Conservation (phyloP, 345 rosid genomes). For the Camelina sativa region DNA sequence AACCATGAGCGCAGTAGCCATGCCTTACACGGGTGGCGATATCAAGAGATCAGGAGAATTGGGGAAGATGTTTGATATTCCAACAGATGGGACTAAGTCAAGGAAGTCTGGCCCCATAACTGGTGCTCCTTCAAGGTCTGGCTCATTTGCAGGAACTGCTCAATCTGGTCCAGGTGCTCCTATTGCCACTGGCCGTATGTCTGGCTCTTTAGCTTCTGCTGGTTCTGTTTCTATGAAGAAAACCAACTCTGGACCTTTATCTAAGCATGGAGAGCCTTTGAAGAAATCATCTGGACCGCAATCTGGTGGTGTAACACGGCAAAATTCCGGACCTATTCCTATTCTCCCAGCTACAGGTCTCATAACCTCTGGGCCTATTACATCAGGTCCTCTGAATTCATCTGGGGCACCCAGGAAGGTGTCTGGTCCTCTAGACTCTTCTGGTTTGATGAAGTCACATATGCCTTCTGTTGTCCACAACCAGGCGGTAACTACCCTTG, state of each 20-base stretch:
- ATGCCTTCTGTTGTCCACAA: conserved; percentile 72
- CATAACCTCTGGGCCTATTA: conserved; percentile 95
- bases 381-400: conserved; percentile 89
- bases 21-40: conserved; percentile 99
- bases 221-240: conserved; percentile 87
- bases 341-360: conserved; percentile 94
- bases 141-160: conserved; percentile 91
- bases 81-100: conserved; percentile 84
- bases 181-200: conserved; percentile 70
- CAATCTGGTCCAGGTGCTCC: conserved; percentile 84
- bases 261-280: conserved; percentile 93
- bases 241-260: conserved; percentile 93
- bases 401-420: conserved; percentile 92
- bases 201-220: conserved; percentile 71
- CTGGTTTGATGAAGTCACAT: conserved; percentile 73
- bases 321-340: conserved; percentile 91
- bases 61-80: conserved; percentile 99
- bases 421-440: conserved; percentile 93
- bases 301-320: conserved; percentile 91
- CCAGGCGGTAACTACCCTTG: conserved; percentile 84
- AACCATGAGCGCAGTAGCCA: conserved; percentile 87
- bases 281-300: conserved; percentile 98
- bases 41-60: conserved; percentile 95
- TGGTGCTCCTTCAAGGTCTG: conserved; percentile 82
- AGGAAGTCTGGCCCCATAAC: conserved; percentile 96